Conservation (phyloP, 2,329 filamentous ascomycete genomes). For the Triangularia verruculosa region DNA sequence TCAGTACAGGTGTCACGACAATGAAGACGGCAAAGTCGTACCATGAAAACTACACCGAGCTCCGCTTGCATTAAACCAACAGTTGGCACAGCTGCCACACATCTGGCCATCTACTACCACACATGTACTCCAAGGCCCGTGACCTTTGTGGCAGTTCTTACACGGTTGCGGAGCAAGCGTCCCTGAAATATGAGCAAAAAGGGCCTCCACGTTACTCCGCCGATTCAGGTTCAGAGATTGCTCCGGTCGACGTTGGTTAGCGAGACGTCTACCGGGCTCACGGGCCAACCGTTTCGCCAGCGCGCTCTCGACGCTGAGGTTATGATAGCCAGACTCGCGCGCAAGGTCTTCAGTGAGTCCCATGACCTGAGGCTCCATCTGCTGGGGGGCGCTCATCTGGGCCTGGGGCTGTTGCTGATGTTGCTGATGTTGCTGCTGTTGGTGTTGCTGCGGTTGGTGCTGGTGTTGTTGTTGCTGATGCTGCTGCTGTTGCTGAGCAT, state of each 20-base stretch:
- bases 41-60: slow-evolving; percentile 59
- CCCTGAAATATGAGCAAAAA: slow-evolving; percentile 57
- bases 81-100: slow-evolving; percentile 61
- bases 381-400: slow-evolving; percentile 18
- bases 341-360: slow-evolving; percentile 48
- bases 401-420: slow-evolving; percentile 19
- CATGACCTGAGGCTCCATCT: slow-evolving; percentile 26
- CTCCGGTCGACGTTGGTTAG: slow-evolving; percentile 52
- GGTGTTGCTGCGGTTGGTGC: slow-evolving; percentile 9
- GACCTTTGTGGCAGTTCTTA: slow-evolving; percentile 59
- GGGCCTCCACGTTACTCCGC: slow-evolving; percentile 58
- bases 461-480: slow-evolving; percentile 30
- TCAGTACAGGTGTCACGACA: slow-evolving; percentile 2
- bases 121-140: slow-evolving; percentile 58
- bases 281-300: slow-evolving; percentile 53
- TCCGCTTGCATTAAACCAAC: slow-evolving; percentile 62
- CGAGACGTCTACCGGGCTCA: slow-evolving; percentile 48
- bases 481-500: slow-evolving; percentile 30
- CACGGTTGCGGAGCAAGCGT: slow-evolving; percentile 47
- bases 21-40: slow-evolving; percentile 32
- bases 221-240: slow-evolving; percentile 55
- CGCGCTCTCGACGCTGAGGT: slow-evolving; percentile 50
- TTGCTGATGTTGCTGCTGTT: slow-evolving; percentile 15
- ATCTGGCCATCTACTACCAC: slow-evolving; percentile 59
- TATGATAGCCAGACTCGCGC: slow-evolving; percentile 44